A percentile compares a stretch with the other conserved stretches of the same genome.
Conservation (phyloP, 176 grass and related monocot genomes). For the Lolium rigidum region DNA sequence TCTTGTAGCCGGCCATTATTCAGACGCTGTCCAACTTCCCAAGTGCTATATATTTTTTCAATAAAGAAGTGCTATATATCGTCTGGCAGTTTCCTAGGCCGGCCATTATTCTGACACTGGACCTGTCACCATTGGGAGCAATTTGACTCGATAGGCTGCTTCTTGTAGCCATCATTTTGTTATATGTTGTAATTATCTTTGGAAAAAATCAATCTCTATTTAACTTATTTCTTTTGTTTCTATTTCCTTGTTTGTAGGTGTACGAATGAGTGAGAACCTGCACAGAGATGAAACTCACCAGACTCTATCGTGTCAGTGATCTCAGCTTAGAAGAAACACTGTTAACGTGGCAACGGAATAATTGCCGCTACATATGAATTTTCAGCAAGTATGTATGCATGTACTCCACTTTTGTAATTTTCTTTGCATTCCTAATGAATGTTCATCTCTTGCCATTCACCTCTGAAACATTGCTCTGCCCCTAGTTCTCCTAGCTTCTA, state of each 20-base stretch:
- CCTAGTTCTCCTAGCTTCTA: neutral
- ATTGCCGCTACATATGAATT: neutral
- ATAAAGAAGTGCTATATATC: no score
- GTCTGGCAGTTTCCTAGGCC: no score
- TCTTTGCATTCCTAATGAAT: neutral
- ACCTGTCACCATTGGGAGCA: no score
- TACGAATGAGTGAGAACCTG: neutral
- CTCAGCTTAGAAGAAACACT: neutral
- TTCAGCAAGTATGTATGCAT: neutral
- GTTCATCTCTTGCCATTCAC: neutral
- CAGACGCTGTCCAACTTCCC: no score
- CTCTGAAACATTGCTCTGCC: neutral
- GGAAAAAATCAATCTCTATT: neutral
- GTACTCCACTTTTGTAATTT: no score
- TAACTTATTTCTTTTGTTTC: neutral
- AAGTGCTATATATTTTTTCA: no score
- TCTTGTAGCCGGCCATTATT: no score
- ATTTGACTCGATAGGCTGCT: neutral
- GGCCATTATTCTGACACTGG: neutral
- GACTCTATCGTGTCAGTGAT: neutral
- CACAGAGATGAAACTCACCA: neutral
- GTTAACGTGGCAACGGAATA: neutral
- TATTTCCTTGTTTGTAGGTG: neutral
- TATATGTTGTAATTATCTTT: neutral
- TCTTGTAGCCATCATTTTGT: conserved; percentile 4